Percentiles rank a stretch among this genome's conserved stretches.
phyloP scores from a whole-genome alignment of 2,329 filamentous ascomycete species.

The Venturia nashicola region DNA sequence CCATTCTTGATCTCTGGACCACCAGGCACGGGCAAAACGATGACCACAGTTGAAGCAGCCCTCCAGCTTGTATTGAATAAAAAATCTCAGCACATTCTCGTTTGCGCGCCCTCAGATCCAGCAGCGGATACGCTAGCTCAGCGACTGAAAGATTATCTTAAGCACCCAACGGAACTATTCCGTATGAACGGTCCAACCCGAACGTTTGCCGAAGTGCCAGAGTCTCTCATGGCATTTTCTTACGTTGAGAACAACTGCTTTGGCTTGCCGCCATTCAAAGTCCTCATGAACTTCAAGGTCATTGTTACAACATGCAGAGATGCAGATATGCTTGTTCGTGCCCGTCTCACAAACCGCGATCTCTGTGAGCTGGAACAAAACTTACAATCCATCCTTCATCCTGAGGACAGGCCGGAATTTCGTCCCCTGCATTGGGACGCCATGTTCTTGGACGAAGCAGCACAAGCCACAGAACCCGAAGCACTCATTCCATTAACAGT shows the following conservation, averaged over 20 bases:
- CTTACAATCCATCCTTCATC: constrained; percentile 20
- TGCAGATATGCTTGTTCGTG: constrained; percentile 28
- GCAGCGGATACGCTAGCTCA: constrained; percentile 33
- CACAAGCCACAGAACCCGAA: constrained; percentile 32
- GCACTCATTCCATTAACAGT: constrained; percentile 28
- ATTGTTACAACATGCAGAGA: constrained; percentile 32
- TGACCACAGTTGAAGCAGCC: constrained; percentile 35
- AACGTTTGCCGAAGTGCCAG: constrained; percentile 30
- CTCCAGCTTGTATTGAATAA: constrained; percentile 17
- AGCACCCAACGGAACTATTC: constrained; percentile 23
- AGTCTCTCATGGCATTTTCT: constrained; percentile 25
- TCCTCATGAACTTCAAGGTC: constrained; percentile 28
- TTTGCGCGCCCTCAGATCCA: constrained; percentile 34
- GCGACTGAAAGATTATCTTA: constrained; percentile 25
- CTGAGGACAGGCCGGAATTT: constrained; percentile 14
- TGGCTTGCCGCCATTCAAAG: constrained; percentile 25
- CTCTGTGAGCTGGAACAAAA: constrained; percentile 25
- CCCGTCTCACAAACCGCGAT: constrained; percentile 30
- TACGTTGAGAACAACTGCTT: constrained; percentile 29
- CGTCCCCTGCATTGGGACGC: constrained; percentile 30
- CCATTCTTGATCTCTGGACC: constrained; percentile 37
- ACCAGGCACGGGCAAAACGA: constrained; percentile 41
- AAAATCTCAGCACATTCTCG: constrained; percentile 23
- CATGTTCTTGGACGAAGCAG: constrained; percentile 33
- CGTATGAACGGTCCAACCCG: constrained; percentile 29